Evolutionary conservation across 768 basidiomycete genomes (phyloP).

Genomic region (Gautieria morchelliformis): DNA sequence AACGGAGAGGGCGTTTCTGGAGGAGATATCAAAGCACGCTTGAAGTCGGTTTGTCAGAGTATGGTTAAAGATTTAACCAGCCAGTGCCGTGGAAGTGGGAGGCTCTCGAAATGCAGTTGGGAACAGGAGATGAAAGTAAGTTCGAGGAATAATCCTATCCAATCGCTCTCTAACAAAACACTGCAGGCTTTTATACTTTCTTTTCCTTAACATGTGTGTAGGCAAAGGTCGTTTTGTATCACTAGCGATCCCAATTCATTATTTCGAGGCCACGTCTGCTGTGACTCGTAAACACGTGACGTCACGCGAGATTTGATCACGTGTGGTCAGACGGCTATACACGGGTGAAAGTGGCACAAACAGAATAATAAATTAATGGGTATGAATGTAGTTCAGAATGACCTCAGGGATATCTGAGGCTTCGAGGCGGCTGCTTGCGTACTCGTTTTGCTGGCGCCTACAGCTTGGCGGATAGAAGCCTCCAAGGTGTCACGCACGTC

Average conservation of each 20-base stretch:
- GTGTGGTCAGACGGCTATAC: too few species aligned
- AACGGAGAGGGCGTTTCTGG: background rate
- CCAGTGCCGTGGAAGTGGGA: slow-evolving; percentile 7
- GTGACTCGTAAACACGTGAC: background rate
- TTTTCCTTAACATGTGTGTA: slow-evolving; percentile 39
- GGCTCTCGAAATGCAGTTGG: slow-evolving; percentile 49
- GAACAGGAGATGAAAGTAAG: slow-evolving; percentile 42
- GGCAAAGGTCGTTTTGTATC: background rate
- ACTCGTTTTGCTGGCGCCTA: slow-evolving; percentile 30
- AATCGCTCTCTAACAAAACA: background rate
- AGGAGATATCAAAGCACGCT: background rate
- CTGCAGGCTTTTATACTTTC: slow-evolving; percentile 39
- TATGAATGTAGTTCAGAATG: slow-evolving; percentile 35
- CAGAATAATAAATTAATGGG: background rate
- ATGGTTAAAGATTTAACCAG: background rate
- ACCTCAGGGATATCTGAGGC: slow-evolving; percentile 71
- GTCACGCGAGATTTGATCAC: background rate
- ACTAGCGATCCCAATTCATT: background rate
- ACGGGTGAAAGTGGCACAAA: background rate
- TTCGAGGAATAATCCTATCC: background rate
- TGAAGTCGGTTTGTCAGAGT: background rate
- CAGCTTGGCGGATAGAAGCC: slow-evolving; percentile 64
- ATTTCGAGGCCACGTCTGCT: background rate
- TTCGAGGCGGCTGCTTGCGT: slow-evolving; percentile 33
- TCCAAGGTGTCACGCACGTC: slow-evolving; percentile 57